Evolutionary conservation across 441 rosid genomes (phyloP).

Genomic region (Biscutella laevigata): DNA sequence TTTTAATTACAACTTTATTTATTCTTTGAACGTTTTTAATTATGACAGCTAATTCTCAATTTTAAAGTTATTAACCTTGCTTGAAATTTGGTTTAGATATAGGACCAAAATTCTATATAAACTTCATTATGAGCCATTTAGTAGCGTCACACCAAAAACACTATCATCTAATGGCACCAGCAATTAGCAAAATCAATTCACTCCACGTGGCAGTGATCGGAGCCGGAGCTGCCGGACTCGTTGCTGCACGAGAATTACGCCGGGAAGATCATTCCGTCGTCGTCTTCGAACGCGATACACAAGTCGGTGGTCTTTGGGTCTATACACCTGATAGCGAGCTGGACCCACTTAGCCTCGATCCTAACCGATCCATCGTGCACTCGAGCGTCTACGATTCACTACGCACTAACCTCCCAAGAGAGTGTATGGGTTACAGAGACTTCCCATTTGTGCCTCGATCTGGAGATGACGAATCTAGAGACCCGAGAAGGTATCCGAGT

Average conservation of each 20-base stretch:
- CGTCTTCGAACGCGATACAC: constrained; percentile 39
- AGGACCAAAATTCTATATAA: no score
- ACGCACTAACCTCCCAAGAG: constrained; percentile 67
- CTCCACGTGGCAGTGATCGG: constrained; percentile 65
- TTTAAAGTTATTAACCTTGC: no score
- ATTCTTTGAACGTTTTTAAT: no score
- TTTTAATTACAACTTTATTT: no score
- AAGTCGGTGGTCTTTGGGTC: constrained; percentile 35
- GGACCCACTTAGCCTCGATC: constrained; percentile 23
- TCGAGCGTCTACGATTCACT: constrained; percentile 66
- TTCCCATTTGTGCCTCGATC: constrained; percentile 44
- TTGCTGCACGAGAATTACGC: constrained; percentile 48
- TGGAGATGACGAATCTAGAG: constrained; percentile 23
- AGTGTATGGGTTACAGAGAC: constrained; percentile 64
- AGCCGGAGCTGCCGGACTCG: constrained; percentile 73
- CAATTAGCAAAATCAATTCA: no score
- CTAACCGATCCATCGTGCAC: constrained; percentile 28
- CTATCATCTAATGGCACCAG: no score
- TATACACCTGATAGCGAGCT: constrained; percentile 7
- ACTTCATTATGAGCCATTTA: no score
- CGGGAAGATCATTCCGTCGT: constrained; percentile 48
- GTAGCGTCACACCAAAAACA: no score
- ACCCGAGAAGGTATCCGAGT: constrained; percentile 65
- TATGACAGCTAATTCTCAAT: no score
- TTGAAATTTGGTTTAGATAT: no score